Conservation (phyloP, 2,329 filamentous ascomycete genomes). For the Cladosporium halotolerans region DNA sequence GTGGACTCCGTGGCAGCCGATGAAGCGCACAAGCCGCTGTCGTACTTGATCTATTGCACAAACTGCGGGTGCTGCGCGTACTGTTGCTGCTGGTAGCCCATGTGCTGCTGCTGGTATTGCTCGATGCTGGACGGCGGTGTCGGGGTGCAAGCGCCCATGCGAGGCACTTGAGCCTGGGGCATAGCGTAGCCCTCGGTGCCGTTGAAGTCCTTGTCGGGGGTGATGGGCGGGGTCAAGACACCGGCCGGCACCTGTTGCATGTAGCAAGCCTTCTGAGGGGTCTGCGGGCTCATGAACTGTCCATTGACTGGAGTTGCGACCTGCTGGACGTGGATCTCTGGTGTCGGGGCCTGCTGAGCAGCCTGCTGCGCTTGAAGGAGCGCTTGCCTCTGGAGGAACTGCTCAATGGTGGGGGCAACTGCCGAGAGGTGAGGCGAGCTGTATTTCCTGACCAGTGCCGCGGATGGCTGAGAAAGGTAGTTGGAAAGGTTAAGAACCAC, state of each 20-base stretch:
- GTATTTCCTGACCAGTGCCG: conserved; percentile 63
- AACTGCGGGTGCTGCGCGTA: conserved; percentile 24
- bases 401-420: conserved; percentile 58
- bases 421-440: conserved; percentile 58
- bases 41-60: conserved; percentile 18
- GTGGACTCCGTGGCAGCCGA: neutral
- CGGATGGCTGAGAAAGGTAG: conserved; percentile 60
- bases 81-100: conserved; percentile 17
- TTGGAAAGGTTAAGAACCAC: conserved; percentile 60
- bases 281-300: conserved; percentile 61
- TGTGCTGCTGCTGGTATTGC: conserved; percentile 18
- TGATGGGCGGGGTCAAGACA: conserved; percentile 80
- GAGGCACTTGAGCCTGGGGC: conserved; percentile 22
- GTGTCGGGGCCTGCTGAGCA: conserved; percentile 13
- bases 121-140: conserved; percentile 30
- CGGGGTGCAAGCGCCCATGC: conserved; percentile 22
- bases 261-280: conserved; percentile 69
- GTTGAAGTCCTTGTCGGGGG: conserved; percentile 55
- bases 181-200: conserved; percentile 19
- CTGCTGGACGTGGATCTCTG: conserved; percentile 10
- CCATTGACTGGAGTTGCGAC: conserved; percentile 20
- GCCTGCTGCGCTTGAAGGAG: conserved; percentile 28
- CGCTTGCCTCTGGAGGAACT: conserved; percentile 58
- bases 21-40: neutral
- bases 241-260: conserved; percentile 61